Percentiles rank a stretch among this genome's conserved stretches.
These are phyloP conservation scores for Yamadazyma blattariae DNA, from an alignment of 1,139 yeast species.

Conservation along the genomic window DNA sequence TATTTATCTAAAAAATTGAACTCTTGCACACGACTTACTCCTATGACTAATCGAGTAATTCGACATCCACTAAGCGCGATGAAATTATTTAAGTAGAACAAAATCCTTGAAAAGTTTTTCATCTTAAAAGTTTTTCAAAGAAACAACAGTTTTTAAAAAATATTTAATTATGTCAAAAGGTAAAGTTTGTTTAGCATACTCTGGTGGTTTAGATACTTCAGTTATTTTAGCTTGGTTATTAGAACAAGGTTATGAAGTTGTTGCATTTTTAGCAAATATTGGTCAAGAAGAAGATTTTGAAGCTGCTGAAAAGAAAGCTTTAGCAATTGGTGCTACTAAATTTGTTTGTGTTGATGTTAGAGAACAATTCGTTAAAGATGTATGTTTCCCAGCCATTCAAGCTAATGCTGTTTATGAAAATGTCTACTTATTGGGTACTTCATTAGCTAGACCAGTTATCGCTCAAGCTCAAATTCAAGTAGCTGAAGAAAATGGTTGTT, in stretches of 20 bases:
- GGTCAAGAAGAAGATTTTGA: constrained; percentile 99
- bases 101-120: background rate
- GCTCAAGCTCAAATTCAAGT: constrained; percentile 97
- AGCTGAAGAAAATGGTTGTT: constrained; percentile 96
- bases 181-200: constrained; percentile 97
- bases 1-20: too few species aligned
- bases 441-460: constrained; percentile 97
- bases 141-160: background rate
- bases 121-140: constrained; percentile 17
- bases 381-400: constrained; percentile 95
- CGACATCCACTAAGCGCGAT: constrained; percentile 32
- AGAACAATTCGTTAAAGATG: constrained; percentile 86
- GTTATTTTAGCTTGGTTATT: constrained; percentile 96
- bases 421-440: constrained; percentile 92
- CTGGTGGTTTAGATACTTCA: constrained; percentile 98
- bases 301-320: constrained; percentile 94
- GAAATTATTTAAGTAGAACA: constrained; percentile 22
- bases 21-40: background rate
- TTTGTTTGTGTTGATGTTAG: constrained; percentile 93
- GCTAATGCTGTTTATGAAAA: constrained; percentile 96
- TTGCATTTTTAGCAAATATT: constrained; percentile 95
- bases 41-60: constrained; percentile 22
- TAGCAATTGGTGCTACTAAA: constrained; percentile 95
- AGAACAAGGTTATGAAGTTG: constrained; percentile 96
- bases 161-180: constrained; percentile 75